These are phyloP conservation scores for Dactylella cylindrospora DNA, from an alignment of 2,329 filamentous ascomycete genomes.

Conservation along the genomic window DNA sequence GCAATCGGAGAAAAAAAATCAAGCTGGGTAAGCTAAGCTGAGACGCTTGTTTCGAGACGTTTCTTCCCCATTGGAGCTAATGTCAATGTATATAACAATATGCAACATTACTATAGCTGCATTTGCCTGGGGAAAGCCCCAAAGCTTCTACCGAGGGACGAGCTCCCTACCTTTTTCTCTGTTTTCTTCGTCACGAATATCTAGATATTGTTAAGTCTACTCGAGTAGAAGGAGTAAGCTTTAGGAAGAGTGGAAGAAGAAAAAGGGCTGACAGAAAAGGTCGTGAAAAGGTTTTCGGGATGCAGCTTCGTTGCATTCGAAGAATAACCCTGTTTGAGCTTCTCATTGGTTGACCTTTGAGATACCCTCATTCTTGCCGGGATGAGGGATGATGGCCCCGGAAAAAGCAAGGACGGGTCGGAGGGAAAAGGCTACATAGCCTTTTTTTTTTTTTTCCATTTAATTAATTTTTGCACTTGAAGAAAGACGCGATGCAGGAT, in stretches of 20 bases:
- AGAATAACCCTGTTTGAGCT: slow-evolving; percentile 34
- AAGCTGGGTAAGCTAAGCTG: too few relatives aligned
- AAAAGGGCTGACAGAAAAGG: slow-evolving; percentile 36
- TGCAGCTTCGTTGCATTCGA: slow-evolving; percentile 41
- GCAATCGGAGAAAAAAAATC: too few relatives aligned
- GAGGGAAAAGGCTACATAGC: neutral
- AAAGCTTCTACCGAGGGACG: slow-evolving; percentile 6
- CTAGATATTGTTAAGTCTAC: slow-evolving; percentile 14
- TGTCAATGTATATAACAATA: too few relatives aligned
- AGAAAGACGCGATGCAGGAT: slow-evolving; percentile 20
- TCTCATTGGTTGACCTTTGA: slow-evolving; percentile 27
- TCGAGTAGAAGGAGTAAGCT: slow-evolving; percentile 39
- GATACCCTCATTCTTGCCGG: slow-evolving; percentile 38
- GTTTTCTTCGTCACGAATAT: slow-evolving; percentile 26
- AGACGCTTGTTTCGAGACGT: too few relatives aligned
- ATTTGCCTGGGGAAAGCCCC: too few relatives aligned
- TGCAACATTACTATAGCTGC: too few relatives aligned
- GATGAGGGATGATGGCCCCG: slow-evolving; percentile 31
- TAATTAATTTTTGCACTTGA: too few relatives aligned
- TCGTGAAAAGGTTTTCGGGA: slow-evolving; percentile 33
- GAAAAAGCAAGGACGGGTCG: slow-evolving; percentile 21
- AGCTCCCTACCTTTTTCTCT: slow-evolving; percentile 19
- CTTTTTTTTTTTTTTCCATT: slow-evolving; percentile 1
- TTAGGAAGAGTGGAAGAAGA: neutral
- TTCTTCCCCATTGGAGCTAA: too few relatives aligned